Evolutionary conservation across 768 basidiomycete species (phyloP), one percentile per base, ranked within the genome.

Genomic region (Chlorophyllum brunneum): DNA sequence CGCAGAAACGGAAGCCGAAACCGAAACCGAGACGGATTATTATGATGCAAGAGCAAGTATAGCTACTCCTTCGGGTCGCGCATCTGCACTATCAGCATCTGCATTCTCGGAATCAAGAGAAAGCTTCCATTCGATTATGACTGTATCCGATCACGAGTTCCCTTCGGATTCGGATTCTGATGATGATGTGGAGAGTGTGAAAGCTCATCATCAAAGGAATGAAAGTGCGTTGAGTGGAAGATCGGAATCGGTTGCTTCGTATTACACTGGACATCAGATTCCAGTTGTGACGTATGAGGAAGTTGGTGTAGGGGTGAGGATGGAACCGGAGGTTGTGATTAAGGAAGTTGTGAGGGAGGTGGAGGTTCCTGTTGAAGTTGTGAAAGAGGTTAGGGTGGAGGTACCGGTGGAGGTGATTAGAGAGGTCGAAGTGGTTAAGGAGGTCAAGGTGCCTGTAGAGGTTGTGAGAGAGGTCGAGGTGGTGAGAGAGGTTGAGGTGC

Each of bases 171-270:
- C 62, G 7, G 74, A 72, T 6, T 42, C 40, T 10, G 80, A 79
- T 46, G 80, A 83, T 54, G 79, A 75, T n/a, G 85, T n/a, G n/a
- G n/a, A 85, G 67, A 92, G 90, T 54, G 81, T 92, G 71, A 88
- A 81, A 64, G 85, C 79, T 0, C 34, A 13, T 15, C 24, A 43
- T 24, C n/a, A 9, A 10, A 24, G 23, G 15, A 29, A 27, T n/a
- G 24, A 29, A 5, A 13, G 24, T 15, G 9, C 4, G 3, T 24
- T 15, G 41, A 47, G 45, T 60, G 43, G 38, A 51, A 33, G 60
- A 58, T 38, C 62, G 58, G 24, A 61, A 46, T 52, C 69, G n/a
- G 49, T 67, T 13, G 68, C 70, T 1, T 74, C 71, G 11, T 73
- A 65, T 58, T 64, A 67, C 41, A 63, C 63, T 36, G 61, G 61